Conservation (phyloP, 192 early-diverging fungal species). For the Dissophora globulifera region DNA sequence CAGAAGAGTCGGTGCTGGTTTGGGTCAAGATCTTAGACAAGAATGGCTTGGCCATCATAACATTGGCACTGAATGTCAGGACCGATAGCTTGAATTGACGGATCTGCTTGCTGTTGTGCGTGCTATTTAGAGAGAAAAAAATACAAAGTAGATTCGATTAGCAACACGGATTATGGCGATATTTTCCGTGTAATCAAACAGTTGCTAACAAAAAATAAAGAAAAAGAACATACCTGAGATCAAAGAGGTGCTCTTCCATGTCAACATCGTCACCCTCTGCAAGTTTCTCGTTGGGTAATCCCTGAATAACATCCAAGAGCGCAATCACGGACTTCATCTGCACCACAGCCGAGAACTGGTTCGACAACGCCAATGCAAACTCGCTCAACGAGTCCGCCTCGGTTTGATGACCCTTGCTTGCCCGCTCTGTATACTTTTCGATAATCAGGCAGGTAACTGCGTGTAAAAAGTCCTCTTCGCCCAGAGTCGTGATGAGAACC, state of each 20-base stretch:
- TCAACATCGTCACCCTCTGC: constrained; percentile 32
- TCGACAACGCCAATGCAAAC: constrained; percentile 78
- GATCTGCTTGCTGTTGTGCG: constrained; percentile 66
- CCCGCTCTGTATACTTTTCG: constrained; percentile 72
- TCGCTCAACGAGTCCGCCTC: constrained; percentile 76
- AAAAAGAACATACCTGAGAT: constrained; percentile 22
- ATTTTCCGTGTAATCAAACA: too few relatives aligned
- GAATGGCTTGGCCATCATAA: constrained; percentile 64
- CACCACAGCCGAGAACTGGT: constrained; percentile 70
- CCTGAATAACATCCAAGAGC: constrained; percentile 65
- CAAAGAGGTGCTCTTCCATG: constrained; percentile 46
- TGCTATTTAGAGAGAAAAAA: constrained; percentile 1
- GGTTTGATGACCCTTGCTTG: constrained; percentile 57
- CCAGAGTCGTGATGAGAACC: constrained; percentile 83
- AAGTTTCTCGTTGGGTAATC: constrained; percentile 66
- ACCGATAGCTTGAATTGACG: constrained; percentile 73
- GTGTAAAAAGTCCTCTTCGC: constrained; percentile 77
- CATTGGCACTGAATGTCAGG: constrained; percentile 63
- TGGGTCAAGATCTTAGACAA: constrained; percentile 58
- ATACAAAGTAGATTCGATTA: neutral
- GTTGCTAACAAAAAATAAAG: constrained; percentile 27
- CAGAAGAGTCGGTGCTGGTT: constrained; percentile 39
- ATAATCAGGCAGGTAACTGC: constrained; percentile 78
- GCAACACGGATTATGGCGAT: neutral
- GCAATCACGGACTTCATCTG: constrained; percentile 73